Base-by-base conservation (phyloP, 768 basidiomycete genomes). In the Rubroboletus pulcherrimus region DNA sequence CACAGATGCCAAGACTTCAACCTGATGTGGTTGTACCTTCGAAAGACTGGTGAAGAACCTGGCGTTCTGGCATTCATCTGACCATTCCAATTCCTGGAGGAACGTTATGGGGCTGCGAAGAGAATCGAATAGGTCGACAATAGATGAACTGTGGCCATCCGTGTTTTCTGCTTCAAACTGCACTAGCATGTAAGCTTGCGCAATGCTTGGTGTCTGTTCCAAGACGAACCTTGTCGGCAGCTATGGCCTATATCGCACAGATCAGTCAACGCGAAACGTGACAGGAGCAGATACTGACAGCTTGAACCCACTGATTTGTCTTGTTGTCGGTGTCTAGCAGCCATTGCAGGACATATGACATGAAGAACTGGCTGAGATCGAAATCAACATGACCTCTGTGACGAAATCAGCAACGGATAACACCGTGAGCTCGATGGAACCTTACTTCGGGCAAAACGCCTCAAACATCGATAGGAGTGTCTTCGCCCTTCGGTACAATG, bases 111-210 rank as follows among this genome's bases (percentile, higher is more conserved):
- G 93, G 63, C 91, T 93, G 49, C 91, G 84, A 52, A 98, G 78
- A 3, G 94, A 97, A 59, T 93, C 93, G 65, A 98, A 98, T 1
- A 99, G 78, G 71, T 99, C 97, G 24, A 94, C 86, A 52, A 99
- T 95, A 0, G 96, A 98, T n/a, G 95, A 94, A 63, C 93, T 96
- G 65, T 95, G 91, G 0, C 90, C 90, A 71, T 91, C 84, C 11
- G 77, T 56, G 57, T 89, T 81, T 74, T 93, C 81, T 53, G 91
- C 79, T 76, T 93, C 80, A 61, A 91, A 92, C 86, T 89, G n/a
- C 29, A 42, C 37, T 7, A 8, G 19, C 45, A 54, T 44, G 46
- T 62, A 29, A 59, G 56, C 38, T 44, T 41, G 17, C 26, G 11
- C 30, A 11, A 49, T 39, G 15, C 34, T 41, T 47, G n/a, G 9